Evolutionary conservation across 148 eudicot species (phyloP), one percentile per base, ranked within the genome.

Genomic region (Linanthus parryae): DNA sequence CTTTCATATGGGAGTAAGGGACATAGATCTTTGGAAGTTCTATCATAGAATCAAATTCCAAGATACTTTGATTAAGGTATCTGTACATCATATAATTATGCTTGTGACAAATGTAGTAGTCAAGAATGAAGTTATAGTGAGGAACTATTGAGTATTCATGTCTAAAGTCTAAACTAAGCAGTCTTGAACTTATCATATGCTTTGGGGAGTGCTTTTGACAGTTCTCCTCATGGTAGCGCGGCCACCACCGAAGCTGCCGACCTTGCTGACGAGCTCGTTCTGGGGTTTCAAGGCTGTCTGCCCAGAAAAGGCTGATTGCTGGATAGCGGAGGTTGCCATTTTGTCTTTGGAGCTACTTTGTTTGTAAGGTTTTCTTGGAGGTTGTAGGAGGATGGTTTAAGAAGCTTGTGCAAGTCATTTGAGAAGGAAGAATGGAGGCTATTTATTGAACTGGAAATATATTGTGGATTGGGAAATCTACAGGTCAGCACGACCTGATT

Each of bases 271-370:
- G 10, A 55, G 62, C 57, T 43, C 69, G 22, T 65, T 65, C 27
- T 48, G 57, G 3, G 63, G 35, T 66, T 67, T 67, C 46, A 48
- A 15, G 7, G 46, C 66, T 4, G 52, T 38, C 44, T 36, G 66
- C 44, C 72, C 62, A 3, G 37, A 36, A 22, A 67, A 48, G n/a
- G 66, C 65, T 7, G 62, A 67, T n/a, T 35, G 51, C 16, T 58
- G 63, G 69, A 65, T 57, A 0, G 63, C 58, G 6, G 66, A 65
- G 54, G 72, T 64, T 35, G 76, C 83, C 83, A 78, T 78, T 19
- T 20, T 46, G n/a, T 25, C 49, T 25, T 20, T 44, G 31, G 54
- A 3, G 54, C 22, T 14, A 52, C 33, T 17, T 20, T 28, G 25
- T 13, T 28, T 10, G n/a, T n/a, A n/a, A n/a, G n/a, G n/a, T n/a